Conservation (phyloP, 345 rosid species). For the Pelargonium nanum region DNA sequence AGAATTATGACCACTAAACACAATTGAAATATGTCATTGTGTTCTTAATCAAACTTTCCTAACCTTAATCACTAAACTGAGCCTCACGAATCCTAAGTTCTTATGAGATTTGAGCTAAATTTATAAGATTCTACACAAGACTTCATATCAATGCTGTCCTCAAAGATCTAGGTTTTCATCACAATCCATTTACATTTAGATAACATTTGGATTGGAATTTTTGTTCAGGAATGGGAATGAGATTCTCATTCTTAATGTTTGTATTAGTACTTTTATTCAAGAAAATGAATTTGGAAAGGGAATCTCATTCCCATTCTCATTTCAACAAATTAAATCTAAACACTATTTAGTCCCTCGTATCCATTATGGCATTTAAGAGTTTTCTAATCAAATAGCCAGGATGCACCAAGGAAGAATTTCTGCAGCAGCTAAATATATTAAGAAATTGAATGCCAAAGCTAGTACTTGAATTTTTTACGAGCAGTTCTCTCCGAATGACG, state of each 20-base stretch:
- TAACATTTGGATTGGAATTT: too few relatives aligned
- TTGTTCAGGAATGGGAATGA: too few relatives aligned
- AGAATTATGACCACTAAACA: neutral
- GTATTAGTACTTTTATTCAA: too few relatives aligned
- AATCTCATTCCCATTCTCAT: too few relatives aligned
- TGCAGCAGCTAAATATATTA: slow-evolving; percentile 4
- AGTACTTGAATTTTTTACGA: slow-evolving; percentile 59
- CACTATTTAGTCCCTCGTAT: neutral
- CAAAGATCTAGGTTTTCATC: neutral
- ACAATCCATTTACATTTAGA: neutral
- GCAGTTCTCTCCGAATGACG: slow-evolving; percentile 62
- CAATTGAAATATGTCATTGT: neutral
- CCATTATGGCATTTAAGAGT: neutral
- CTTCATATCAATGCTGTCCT: neutral
- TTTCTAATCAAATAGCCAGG: neutral
- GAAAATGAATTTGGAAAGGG: too few relatives aligned
- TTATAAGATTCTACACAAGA: neutral
- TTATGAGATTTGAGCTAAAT: neutral
- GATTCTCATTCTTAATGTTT: too few relatives aligned
- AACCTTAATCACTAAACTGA: neutral
- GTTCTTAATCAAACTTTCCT: too few relatives aligned
- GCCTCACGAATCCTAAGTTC: neutral
- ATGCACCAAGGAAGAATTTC: neutral
- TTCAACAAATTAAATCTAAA: too few relatives aligned
- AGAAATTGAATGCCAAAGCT: too few relatives aligned